Conservation (phyloP, 257 asterid species). For the Solanum appendiculatum region DNA sequence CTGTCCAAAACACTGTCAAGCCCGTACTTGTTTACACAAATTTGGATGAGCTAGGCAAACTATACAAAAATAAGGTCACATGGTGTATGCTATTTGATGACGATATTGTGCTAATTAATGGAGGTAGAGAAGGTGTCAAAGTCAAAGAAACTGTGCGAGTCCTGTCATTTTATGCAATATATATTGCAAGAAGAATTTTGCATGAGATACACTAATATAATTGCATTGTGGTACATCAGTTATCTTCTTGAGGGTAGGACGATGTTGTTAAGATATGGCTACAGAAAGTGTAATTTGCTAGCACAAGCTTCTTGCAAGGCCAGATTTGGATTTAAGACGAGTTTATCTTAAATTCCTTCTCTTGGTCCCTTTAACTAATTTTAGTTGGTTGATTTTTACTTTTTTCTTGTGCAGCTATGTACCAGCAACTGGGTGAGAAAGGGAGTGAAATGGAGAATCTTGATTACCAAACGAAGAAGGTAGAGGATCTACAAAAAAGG, state of each 20-base stretch:
- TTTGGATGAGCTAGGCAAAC: not conserved
- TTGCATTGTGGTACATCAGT: not conserved
- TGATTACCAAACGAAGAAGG: constrained; percentile 57
- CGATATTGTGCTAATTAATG: not conserved
- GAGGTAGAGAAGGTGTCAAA: not conserved
- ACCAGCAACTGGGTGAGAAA: constrained; percentile 80
- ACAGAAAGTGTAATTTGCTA: not conserved
- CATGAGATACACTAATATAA: not conserved
- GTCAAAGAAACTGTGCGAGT: not conserved
- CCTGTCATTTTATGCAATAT: not conserved
- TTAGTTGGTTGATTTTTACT: not conserved
- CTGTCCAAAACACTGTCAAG: too few relatives aligned
- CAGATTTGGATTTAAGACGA: not conserved
- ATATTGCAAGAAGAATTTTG: not conserved
- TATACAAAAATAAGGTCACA: not conserved
- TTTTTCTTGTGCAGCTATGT: constrained; percentile 43
- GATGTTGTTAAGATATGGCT: not conserved
- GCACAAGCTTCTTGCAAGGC: not conserved
- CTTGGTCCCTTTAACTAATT: not conserved
- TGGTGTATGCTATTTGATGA: not conserved
- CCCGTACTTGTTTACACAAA: not conserved
- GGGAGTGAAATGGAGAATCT: constrained; percentile 64
- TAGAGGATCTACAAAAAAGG: constrained; percentile 71
- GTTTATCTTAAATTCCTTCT: not conserved
- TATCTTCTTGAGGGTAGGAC: not conserved